phyloP scores from a whole-genome alignment of 176 grass and related monocot genomes.

The Zizania latifolia region DNA sequence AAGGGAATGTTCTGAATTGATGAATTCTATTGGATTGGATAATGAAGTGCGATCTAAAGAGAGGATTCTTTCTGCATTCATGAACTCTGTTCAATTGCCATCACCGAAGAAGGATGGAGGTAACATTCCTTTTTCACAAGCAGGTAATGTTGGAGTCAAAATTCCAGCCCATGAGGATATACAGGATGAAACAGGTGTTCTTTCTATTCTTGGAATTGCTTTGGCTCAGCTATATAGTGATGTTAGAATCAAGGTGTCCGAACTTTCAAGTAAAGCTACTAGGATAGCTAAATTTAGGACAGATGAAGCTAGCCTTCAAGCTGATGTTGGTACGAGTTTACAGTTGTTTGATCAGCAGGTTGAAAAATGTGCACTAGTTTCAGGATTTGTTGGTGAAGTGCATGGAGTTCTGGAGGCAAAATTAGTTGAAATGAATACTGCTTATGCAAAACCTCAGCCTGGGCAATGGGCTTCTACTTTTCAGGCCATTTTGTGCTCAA shows the following conservation, averaged over 20 bases:
- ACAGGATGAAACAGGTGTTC: constrained; percentile 57
- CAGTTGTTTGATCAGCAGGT: constrained; percentile 75
- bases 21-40: constrained; percentile 75
- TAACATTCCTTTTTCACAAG: constrained; percentile 18
- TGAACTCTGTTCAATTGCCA: constrained; percentile 73
- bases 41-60: constrained; percentile 74
- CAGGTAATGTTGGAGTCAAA: constrained; percentile 31
- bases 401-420: constrained; percentile 50
- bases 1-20: constrained; percentile 67
- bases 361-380: constrained; percentile 77
- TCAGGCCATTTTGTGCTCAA: constrained; percentile 53
- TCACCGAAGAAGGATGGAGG: constrained; percentile 45
- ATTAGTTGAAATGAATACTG: constrained; percentile 36
- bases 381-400: constrained; percentile 72
- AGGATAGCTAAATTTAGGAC: constrained; percentile 38
- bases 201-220: constrained; percentile 61
- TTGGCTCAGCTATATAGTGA: constrained; percentile 57
- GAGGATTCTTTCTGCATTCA: constrained; percentile 53
- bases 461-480: constrained; percentile 67
- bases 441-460: constrained; percentile 31
- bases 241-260: constrained; percentile 51
- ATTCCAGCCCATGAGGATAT: constrained; percentile 34
- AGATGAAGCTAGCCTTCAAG: constrained; percentile 40
- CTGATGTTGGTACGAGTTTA: constrained; percentile 41
- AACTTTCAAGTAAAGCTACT: constrained; percentile 51